phyloP scores from a whole-genome alignment of 768 basidiomycete species.

The Psilocybe tampanensis region DNA sequence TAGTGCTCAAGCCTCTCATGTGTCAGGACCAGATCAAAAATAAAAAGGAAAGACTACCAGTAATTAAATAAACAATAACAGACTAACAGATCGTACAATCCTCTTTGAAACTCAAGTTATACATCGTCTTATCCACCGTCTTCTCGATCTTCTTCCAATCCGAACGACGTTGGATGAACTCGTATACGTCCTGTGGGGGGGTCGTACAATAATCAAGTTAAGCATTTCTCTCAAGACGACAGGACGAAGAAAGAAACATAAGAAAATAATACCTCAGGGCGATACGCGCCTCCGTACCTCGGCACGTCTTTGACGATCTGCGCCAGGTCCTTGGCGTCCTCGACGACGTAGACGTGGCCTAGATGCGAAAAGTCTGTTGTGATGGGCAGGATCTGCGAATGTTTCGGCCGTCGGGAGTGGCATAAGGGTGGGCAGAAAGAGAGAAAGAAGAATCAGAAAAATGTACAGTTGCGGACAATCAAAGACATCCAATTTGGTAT shows the following conservation, averaged over 20 bases:
- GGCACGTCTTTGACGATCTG: slow-evolving; percentile 96
- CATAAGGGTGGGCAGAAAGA: too few relatives aligned
- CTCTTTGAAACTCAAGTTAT: slow-evolving; percentile 90
- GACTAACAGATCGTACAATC: slow-evolving; percentile 68
- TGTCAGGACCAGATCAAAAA: too few relatives aligned
- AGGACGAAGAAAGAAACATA: neutral
- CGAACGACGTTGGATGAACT: slow-evolving; percentile 91
- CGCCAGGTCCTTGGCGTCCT: slow-evolving; percentile 94
- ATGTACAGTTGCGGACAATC: too few relatives aligned
- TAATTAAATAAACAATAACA: too few relatives aligned
- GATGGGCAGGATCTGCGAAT: slow-evolving; percentile 76
- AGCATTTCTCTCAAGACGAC: too few relatives aligned
- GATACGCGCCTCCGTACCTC: slow-evolving; percentile 91
- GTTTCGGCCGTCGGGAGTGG: too few relatives aligned
- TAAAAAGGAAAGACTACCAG: too few relatives aligned
- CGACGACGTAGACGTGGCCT: slow-evolving; percentile 94
- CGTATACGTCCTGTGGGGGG: slow-evolving; percentile 78
- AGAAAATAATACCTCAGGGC: slow-evolving; percentile 73
- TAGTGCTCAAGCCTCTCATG: too few relatives aligned
- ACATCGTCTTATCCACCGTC: slow-evolving; percentile 94
- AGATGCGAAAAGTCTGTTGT: slow-evolving; percentile 89
- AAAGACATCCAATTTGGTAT: too few relatives aligned
- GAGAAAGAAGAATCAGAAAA: too few relatives aligned
- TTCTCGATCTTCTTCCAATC: slow-evolving; percentile 99
- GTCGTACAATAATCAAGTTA: too few relatives aligned